A percentile compares a stretch with the other conserved stretches of the same genome.
These are phyloP conservation scores for Gelatoporia subvermispora DNA, from an alignment of 768 basidiomycete species.

Conservation along the genomic window DNA sequence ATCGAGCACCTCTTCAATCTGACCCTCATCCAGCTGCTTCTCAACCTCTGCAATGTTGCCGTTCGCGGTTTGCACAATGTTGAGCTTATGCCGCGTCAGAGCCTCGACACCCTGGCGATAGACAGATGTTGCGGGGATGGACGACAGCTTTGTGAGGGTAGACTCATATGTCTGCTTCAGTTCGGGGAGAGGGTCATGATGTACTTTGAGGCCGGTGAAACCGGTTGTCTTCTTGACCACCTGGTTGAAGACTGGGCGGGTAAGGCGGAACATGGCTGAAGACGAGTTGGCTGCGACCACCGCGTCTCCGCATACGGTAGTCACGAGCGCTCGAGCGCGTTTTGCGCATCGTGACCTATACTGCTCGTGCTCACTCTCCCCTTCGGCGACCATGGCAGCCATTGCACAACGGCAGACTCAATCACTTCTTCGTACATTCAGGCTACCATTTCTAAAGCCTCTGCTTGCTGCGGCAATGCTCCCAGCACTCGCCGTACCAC, in stretches of 20 bases:
- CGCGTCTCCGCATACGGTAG: conserved; percentile 3
- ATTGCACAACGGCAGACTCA: conserved; percentile 31
- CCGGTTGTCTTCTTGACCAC: conserved; percentile 77
- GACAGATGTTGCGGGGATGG: conserved; percentile 76
- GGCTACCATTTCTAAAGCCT: conserved; percentile 20
- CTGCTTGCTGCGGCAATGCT: conserved; percentile 16
- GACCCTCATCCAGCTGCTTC: conserved; percentile 72
- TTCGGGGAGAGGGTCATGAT: conserved; percentile 78
- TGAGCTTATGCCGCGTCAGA: conserved; percentile 75
- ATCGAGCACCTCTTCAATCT: conserved; percentile 81
- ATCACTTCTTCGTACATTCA: conserved; percentile 10
- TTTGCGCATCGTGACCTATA: neutral
- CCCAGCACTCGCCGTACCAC: conserved; percentile 19
- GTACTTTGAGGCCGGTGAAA: conserved; percentile 78
- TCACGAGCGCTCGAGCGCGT: conserved; percentile 4
- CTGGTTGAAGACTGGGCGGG: conserved; percentile 64
- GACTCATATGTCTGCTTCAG: conserved; percentile 70
- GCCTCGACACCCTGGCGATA: conserved; percentile 89
- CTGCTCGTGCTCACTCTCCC: conserved; percentile 1
- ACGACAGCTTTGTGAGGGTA: conserved; percentile 64
- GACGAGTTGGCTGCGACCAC: conserved; percentile 1
- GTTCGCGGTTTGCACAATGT: conserved; percentile 62
- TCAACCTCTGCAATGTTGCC: conserved; percentile 67
- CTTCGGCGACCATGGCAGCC: conserved; percentile 36
- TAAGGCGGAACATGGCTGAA: conserved; percentile 66